Base-by-base conservation (phyloP, 805 yeast species). In the Candida orba region DNA sequence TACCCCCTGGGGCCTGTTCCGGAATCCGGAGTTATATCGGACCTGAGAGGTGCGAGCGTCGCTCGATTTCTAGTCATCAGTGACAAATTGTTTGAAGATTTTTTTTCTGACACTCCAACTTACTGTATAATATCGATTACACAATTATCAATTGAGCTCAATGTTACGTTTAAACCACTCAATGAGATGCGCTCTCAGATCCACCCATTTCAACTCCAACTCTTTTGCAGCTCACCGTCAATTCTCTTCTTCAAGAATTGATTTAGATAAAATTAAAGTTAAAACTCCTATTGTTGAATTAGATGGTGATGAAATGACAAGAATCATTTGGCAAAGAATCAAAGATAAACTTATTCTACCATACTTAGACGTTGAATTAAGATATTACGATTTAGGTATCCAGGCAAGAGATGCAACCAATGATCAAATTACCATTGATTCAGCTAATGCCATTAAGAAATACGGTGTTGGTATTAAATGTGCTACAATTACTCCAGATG, bases 251-350 rank as follows among this genome's bases (percentile, higher is more conserved):
- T 43, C 57, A 10, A 46, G 50, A 34, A 33, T 47, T 25, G 43
- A 37, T 18, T 37, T 68, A n/a, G 62, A 63, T 43, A 84, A 83
- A 60, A 79, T 84, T 60, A 77, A 78, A 54, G 90, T 84, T 37
- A 74, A 76, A 57, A 76, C 72, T 43, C 91, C 91, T 37, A 69
- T 84, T 49, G 93, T 84, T 44, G 93, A 84, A 52, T 61, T 84
- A 59, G 90, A 84, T 57, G 93, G 93, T 56, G 93, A 84, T 63
- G 93, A 84, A 63, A 83, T 82, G 91, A 84, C 93, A 50, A 71
- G 91, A 63, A 83, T 84, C 58, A 84, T 84, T 62, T 84, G 93
- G 93, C 73, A 77, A 50, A 69, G 76, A 56, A 84, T 84, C 66
- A 83, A 82, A 63, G 75, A 73, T 47, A 75, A 78, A 59, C 71